These are phyloP conservation scores for Leishmania lainsoni DNA, from an alignment of 208 protist genomes.

Conservation along the genomic window DNA sequence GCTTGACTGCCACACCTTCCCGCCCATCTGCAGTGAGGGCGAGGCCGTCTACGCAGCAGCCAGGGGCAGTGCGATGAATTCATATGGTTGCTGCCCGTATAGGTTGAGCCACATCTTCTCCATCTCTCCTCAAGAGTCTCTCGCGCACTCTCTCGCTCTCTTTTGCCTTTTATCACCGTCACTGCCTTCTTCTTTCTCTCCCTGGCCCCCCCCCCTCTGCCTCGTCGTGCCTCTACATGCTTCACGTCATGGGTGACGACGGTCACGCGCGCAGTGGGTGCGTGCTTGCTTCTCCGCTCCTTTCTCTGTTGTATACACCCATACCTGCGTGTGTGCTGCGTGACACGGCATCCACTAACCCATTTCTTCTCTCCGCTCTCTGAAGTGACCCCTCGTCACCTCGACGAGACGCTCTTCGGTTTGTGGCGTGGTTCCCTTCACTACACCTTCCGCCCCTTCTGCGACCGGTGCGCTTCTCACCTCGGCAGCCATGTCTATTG, in stretches of 20 bases:
- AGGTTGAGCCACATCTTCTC: not conserved
- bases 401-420: not conserved
- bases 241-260: not conserved
- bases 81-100: not conserved
- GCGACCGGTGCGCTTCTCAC: not conserved
- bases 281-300: not conserved
- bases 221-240: not conserved
- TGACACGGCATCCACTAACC: not conserved
- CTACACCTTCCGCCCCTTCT: not conserved
- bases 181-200: not conserved
- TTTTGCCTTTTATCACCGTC: not conserved
- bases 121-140: not conserved
- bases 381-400: not conserved
- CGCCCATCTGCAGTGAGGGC: not conserved
- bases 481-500: not conserved
- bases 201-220: not conserved
- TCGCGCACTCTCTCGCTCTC: not conserved
- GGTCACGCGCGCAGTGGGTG: not conserved
- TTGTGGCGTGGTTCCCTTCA: not conserved
- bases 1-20: not conserved
- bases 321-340: not conserved
- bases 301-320: not conserved
- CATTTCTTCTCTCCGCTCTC: not conserved
- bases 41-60: not conserved
- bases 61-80: not conserved